Evolutionary conservation across 768 basidiomycete species (phyloP).

Genomic region (Chalciporus sphaerocephalus): DNA sequence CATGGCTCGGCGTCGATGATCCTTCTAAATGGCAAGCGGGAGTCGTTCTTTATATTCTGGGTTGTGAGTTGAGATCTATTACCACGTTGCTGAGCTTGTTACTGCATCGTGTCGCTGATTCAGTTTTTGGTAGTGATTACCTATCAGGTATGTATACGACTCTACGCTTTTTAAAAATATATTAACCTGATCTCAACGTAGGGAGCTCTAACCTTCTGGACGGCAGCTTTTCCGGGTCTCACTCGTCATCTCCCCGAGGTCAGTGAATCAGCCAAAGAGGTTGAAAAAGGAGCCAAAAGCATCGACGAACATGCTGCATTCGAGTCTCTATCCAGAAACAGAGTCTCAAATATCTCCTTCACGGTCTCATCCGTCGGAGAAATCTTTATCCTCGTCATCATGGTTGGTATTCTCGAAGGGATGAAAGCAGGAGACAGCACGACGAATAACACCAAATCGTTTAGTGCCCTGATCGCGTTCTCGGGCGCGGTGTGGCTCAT

Average conservation of each 20-base stretch:
- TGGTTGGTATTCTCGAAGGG: constrained; percentile 72
- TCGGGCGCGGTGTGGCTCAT: constrained; percentile 71
- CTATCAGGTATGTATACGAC: constrained; percentile 48
- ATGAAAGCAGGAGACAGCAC: constrained; percentile 56
- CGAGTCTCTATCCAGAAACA: constrained; percentile 65
- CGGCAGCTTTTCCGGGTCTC: constrained; percentile 76
- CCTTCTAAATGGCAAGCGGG: constrained; percentile 62
- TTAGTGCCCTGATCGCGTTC: constrained; percentile 76
- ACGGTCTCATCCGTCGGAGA: constrained; percentile 67
- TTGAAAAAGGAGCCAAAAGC: constrained; percentile 42
- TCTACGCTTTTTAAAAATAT: background rate
- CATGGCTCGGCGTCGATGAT: constrained; percentile 70
- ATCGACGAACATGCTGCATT: constrained; percentile 47
- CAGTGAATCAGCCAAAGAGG: constrained; percentile 43
- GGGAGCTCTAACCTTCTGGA: constrained; percentile 77
- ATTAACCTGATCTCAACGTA: constrained; percentile 20
- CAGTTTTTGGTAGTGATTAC: constrained; percentile 48
- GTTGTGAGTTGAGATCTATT: constrained; percentile 39
- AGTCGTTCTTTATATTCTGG: constrained; percentile 58
- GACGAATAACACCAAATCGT: constrained; percentile 70
- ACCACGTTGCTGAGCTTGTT: background rate
- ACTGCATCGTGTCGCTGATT: background rate
- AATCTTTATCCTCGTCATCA: constrained; percentile 62
- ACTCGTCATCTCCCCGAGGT: constrained; percentile 68
- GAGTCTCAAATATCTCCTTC: constrained; percentile 73